These are phyloP conservation scores for Sugiyamaella xylanicola DNA, from an alignment of 1,139 yeast genomes.

Conservation along the genomic window DNA sequence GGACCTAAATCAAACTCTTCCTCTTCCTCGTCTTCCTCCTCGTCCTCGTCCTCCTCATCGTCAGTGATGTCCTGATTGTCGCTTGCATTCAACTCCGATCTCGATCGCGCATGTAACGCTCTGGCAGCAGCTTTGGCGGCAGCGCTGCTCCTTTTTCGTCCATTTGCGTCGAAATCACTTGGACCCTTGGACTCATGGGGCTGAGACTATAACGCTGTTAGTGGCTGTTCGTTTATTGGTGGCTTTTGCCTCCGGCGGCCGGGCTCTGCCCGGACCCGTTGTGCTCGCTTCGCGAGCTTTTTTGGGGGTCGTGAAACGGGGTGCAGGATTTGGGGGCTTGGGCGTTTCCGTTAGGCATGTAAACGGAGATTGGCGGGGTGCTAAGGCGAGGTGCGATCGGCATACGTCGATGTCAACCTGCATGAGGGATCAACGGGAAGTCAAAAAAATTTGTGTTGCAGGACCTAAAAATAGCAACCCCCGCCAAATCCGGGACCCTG, in stretches of 20 bases:
- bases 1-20: conserved; percentile 33
- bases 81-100: conserved; percentile 8
- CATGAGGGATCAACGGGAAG: not conserved
- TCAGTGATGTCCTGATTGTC: conserved; percentile 29
- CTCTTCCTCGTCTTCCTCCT: conserved; percentile 31
- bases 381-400: not conserved
- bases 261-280: not conserved
- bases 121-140: conserved; percentile 21
- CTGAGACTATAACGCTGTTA: conserved; percentile 30
- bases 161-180: conserved; percentile 32
- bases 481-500: not conserved
- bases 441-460: not conserved
- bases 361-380: too few species aligned
- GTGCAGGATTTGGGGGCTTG: too few species aligned
- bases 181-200: conserved; percentile 41
- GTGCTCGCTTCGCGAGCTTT: not conserved
- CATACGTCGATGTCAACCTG: not conserved
- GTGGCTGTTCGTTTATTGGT: not conserved
- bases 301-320: too few species aligned
- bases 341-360: too few species aligned
- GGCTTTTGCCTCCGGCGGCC: not conserved
- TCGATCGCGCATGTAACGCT: conserved; percentile 14
- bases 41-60: conserved; percentile 28
- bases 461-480: not conserved
- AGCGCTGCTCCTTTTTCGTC: conserved; percentile 24